Evolutionary conservation across 2,329 filamentous ascomycete genomes (phyloP), one percentile per base, ranked within the genome.

Genomic region (Aspergillus ruber): DNA sequence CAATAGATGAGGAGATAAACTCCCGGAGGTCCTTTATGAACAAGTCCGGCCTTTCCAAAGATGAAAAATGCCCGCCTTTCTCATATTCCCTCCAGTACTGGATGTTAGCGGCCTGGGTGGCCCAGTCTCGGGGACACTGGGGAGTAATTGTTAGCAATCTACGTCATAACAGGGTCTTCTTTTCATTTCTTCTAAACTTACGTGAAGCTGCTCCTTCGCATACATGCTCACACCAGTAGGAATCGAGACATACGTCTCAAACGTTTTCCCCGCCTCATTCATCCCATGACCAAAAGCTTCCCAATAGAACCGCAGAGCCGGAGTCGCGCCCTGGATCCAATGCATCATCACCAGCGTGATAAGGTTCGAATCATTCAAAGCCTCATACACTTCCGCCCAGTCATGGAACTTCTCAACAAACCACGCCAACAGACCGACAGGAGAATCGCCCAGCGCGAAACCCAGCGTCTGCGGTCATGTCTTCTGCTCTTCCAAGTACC

Each of bases 311-410:
- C 43, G 29, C 55, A 25, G 45, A 40, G 42, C 61, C 50, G 50
- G 46, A 6, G 47, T 50, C 29, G 45, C 46, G 13, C 48, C 48
- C 25, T 50, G 47, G 23, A 53, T 44, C 47, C 54, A 62, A 42
- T 63, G 58, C 50, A 63, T 60, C 51, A 62, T 54, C 8, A 59
- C 62, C 56, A 58, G 56, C 4, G 58, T 62, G 35, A 64, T 56
- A 9, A 62, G 42, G 29, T 57, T 51, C 3, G 53, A 46, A 17
- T 54, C 48, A 10, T 50, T 58, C 49, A 55, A 62, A n/a, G 56
- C 50, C 27, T 47, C 40, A 35, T 53, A 48, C 12, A 47, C 50
- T 23, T 60, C 56, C 2, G 46, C 40, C 47, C 52, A 56, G 9
- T 47, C 42, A 18, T 53, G 47, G 6, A 63, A 45, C 41, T 54